Conservation (phyloP, 768 basidiomycete species). For the Podaxis sp. region DNA sequence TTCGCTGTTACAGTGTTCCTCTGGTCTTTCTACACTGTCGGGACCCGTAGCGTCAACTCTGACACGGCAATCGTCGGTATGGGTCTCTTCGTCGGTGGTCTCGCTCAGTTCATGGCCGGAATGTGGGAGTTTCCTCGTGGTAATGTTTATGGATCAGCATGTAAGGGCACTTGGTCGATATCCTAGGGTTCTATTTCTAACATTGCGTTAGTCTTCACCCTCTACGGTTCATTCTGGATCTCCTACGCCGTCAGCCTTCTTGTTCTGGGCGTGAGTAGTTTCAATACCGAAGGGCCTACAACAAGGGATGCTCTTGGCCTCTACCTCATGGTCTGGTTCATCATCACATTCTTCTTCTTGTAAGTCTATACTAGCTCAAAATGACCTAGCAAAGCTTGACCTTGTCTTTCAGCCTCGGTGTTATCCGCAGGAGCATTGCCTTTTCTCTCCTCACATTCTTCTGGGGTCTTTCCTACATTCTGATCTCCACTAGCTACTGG, state of each 20-base stretch:
- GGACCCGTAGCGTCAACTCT: constrained; percentile 30
- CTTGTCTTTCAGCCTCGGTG: constrained; percentile 34
- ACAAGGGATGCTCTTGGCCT: constrained; percentile 47
- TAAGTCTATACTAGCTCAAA: constrained; percentile 23
- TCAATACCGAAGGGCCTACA: constrained; percentile 30
- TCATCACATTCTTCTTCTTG: constrained; percentile 48
- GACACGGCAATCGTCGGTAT: constrained; percentile 57
- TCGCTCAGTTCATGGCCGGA: constrained; percentile 60
- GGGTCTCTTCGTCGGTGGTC: constrained; percentile 61
- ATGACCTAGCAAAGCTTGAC: not conserved
- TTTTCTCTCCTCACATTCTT: constrained; percentile 47
- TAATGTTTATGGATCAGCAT: constrained; percentile 49
- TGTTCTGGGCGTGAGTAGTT: constrained; percentile 38
- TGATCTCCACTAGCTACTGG: constrained; percentile 39
- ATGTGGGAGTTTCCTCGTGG: constrained; percentile 55
- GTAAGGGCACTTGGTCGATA: constrained; percentile 26
- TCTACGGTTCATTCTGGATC: constrained; percentile 63
- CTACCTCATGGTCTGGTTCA: constrained; percentile 52
- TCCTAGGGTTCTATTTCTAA: not conserved
- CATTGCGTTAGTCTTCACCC: constrained; percentile 43
- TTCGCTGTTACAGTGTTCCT: constrained; percentile 59
- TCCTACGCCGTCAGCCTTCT: constrained; percentile 51
- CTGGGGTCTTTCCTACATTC: constrained; percentile 48
- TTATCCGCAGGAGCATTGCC: constrained; percentile 45
- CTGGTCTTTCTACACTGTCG: constrained; percentile 49